Evolutionary conservation across 164 flowering plant genomes (phyloP), one percentile per base, ranked within the genome.

Genomic region (Echeveria elegans): DNA sequence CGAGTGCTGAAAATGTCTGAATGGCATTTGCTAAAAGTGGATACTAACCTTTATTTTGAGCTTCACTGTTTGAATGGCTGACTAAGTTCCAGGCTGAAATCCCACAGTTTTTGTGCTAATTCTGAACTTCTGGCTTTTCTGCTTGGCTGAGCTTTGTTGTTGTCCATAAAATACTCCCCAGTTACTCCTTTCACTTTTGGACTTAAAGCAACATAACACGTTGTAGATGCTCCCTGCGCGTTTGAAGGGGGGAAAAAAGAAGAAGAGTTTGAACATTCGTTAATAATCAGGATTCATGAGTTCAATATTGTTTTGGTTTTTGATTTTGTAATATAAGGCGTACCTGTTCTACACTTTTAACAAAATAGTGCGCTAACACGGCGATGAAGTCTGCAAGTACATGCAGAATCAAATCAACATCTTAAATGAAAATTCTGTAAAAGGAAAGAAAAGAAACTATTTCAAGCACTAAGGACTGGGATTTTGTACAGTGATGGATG

Each of bases 41-140:
- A n/a, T n/a, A n/a, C n/a, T n/a, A n/a, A n/a, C n/a, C n/a, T n/a
- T n/a, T n/a, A n/a, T n/a, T n/a, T n/a, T n/a, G n/a, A n/a, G n/a
- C n/a, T n/a, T n/a, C n/a, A n/a, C n/a, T n/a, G n/a, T n/a, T n/a
- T n/a, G n/a, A n/a, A n/a, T 43, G 48, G 48, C 10, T 43, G 48
- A 43, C 70, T 53, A 53, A 80, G 70, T 31, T 65, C 72, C 70
- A 71, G 18, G 72, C 78, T 77, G 48, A 80, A 76, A 40, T 77
- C 81, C 83, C 83, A 79, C 6, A 80, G 74, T 69, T 68, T 75
- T 63, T 63, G 72, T 1, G 77, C 81, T 72, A 80, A 70, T 30
- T 73, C 73, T 2, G 8, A 34, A 61, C 72, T 75, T 16, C 3
- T 29, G 19, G 71, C 78, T 48, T 56, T 61, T 4, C 45, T 6